Base-by-base conservation (phyloP, 2,329 filamentous ascomycete genomes). In the Pseudonectria buxi region DNA sequence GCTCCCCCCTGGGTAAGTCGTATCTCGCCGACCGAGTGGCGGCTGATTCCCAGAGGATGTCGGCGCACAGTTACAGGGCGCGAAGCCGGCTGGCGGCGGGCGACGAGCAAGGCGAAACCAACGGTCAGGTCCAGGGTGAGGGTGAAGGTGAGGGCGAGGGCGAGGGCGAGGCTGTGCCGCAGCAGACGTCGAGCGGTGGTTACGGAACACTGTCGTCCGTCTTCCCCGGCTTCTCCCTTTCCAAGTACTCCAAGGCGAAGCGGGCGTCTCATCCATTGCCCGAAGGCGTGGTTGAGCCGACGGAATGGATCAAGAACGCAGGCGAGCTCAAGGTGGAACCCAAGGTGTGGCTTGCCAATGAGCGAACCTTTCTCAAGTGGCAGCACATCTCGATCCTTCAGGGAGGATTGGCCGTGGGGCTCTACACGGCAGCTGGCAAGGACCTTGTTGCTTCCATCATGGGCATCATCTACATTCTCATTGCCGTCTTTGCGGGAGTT, bases 341-440 rank as follows among this genome's bases (percentile, higher is more conserved):
- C 43, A 98, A 98, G 64, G 90, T 98, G 22, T 98, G 92, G 90
- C 81, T 98, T 38, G 92, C 92, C 36, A 98, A 98, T 62, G 90
- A 98, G 65, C 83, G 92, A 43, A 98, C 92, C 0, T 98, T 95
- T 58, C 82, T 98, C 62, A 96, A 95, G 63, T 98, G 92, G 92
- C 86, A 96, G 68, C 89, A 96, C 60, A 88, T 98, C 53, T 83
- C 80, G 43, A 78, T 98, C 32, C 72, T 98, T 11, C 78, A 98
- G 15, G 89, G 88, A 26, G 81, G 82, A 14, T 65, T 98, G 22
- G 86, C 86, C 1, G 68, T 98, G 10, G 86, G 83, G 14, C 67
- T 98, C 18, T 95, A 90, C 65, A 90, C 94, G 50, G 87, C 90
- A 0, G 89, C 89, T 0, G 85, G 86, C 6, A 68, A 81, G 48